Percentiles rank a stretch among this genome's conserved stretches.
These are phyloP conservation scores for Chlamydomonas reinhardtii DNA, from an alignment of 163 green algal species.

Conservation along the genomic window DNA sequence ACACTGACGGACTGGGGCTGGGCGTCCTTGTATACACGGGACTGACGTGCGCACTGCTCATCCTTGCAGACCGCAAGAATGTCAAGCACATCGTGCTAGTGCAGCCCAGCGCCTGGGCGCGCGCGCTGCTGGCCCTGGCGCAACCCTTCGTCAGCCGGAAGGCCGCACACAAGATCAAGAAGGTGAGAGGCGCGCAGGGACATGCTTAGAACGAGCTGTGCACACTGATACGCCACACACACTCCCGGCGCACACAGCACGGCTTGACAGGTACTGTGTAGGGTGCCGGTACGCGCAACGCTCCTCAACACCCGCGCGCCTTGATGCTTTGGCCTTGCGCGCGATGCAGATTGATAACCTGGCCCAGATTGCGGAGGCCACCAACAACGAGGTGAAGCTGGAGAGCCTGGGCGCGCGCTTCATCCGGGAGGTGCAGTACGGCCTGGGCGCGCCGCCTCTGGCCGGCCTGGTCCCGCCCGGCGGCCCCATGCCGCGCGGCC, in stretches of 20 bases:
- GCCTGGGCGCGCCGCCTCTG: constrained; percentile 28
- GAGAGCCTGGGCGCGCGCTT: constrained; percentile 41
- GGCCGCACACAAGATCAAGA: constrained; percentile 81
- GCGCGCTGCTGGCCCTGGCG: constrained; percentile 70
- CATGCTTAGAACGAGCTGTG: too few relatives aligned
- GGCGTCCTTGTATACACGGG: too few relatives aligned
- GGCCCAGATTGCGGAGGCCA: constrained; percentile 15
- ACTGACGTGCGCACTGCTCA: too few relatives aligned
- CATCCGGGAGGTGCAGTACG: constrained; percentile 46
- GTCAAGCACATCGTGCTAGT: constrained; percentile 87
- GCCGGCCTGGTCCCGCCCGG: neutral
- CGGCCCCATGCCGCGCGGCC: too few relatives aligned
- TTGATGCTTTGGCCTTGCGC: too few relatives aligned
- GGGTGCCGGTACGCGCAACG: neutral
- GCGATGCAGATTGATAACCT: constrained; percentile 40
- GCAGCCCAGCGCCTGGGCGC: constrained; percentile 64
- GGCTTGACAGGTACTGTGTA: too few relatives aligned
- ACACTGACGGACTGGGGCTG: too few relatives aligned
- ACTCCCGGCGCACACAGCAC: too few relatives aligned
- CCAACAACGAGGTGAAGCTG: constrained; percentile 35
- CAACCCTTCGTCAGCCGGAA: constrained; percentile 84
- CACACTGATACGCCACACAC: too few relatives aligned
- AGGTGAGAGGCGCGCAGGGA: constrained; percentile 60
- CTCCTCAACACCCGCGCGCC: too few relatives aligned
- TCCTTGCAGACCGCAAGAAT: constrained; percentile 77